Percentiles rank a stretch among this genome's conserved stretches.
These are phyloP conservation scores for Penicillium expansum DNA, from an alignment of 2,329 filamentous ascomycete species.

Conservation along the genomic window DNA sequence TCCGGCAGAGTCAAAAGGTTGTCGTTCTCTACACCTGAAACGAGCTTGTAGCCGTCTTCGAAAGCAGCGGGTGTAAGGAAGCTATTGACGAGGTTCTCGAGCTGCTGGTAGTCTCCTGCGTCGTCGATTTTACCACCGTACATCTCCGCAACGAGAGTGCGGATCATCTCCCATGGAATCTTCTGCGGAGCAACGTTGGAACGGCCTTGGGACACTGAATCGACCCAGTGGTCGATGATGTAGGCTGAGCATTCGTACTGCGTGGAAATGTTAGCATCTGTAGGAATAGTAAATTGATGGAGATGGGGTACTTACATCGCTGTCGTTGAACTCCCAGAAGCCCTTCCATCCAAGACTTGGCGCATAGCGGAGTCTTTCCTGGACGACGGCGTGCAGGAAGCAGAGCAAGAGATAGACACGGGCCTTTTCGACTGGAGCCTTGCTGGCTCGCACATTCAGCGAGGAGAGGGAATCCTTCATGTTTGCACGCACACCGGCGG, in stretches of 20 bases:
- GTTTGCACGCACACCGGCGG: constrained; percentile 91
- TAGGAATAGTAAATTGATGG: neutral
- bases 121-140: constrained; percentile 98
- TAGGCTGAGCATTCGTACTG: constrained; percentile 96
- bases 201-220: constrained; percentile 74
- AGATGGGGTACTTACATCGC: constrained; percentile 70
- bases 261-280: constrained; percentile 21
- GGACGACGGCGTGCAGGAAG: constrained; percentile 92
- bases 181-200: constrained; percentile 92
- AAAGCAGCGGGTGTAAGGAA: constrained; percentile 87
- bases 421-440: constrained; percentile 84
- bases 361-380: constrained; percentile 90
- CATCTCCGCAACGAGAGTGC: constrained; percentile 84
- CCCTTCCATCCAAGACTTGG: constrained; percentile 95
- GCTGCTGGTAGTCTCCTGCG: constrained; percentile 73
- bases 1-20: constrained; percentile 70
- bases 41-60: constrained; percentile 86
- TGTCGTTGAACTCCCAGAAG: constrained; percentile 99
- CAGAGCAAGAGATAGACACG: constrained; percentile 87
- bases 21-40: constrained; percentile 62
- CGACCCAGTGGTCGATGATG: constrained; percentile 94
- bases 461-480: constrained; percentile 97
- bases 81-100: constrained; percentile 69
- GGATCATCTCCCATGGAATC: constrained; percentile 95
- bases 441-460: constrained; percentile 69